Percentiles rank a stretch among this genome's conserved stretches.
These are phyloP conservation scores for Oryza meyeriana DNA, from an alignment of 176 grass and related monocot genomes.

Conservation along the genomic window DNA sequence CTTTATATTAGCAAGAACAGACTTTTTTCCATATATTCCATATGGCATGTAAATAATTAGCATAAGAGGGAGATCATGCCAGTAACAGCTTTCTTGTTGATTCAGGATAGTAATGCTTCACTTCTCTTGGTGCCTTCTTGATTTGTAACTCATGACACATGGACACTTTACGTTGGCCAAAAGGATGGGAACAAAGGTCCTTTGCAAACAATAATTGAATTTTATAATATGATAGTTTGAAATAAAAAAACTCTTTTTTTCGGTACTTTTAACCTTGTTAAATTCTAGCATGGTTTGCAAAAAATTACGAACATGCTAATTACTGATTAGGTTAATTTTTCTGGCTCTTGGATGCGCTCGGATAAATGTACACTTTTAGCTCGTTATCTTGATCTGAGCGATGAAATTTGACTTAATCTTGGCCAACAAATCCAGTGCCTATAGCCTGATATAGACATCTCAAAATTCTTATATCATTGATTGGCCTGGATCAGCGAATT, in stretches of 20 bases:
- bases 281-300: not conserved
- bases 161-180: not conserved
- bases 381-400: not conserved
- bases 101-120: no score
- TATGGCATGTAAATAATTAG: no score
- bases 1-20: no score
- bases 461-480: not conserved
- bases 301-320: not conserved
- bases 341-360: not conserved
- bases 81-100: no score
- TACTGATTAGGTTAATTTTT: not conserved
- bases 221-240: not conserved
- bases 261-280: not conserved
- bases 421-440: not conserved
- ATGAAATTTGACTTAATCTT: no score
- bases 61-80: no score
- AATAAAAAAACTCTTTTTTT: not conserved
- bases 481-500: no score
- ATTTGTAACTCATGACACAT: not conserved
- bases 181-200: not conserved
- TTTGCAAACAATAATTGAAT: not conserved
- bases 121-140: slow-evolving; percentile 3
- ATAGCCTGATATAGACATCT: not conserved
- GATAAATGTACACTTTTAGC: not conserved
- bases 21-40: no score